Evolutionary conservation across 2,329 filamentous ascomycete genomes (phyloP), one percentile per base, ranked within the genome.

Genomic region (Drechslerella dactyloides): DNA sequence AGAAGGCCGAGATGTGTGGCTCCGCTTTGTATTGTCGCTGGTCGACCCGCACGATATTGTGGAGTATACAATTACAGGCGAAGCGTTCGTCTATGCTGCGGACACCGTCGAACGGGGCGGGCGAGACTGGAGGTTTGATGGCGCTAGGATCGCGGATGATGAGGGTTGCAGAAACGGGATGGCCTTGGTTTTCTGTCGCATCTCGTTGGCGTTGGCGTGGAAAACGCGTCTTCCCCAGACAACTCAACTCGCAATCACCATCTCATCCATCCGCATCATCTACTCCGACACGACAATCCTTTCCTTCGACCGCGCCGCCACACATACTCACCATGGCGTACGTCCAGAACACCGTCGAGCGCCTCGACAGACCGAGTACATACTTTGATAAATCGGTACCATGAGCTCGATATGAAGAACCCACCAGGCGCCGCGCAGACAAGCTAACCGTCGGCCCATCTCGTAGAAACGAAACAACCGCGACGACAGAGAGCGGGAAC

Each of bases 351-450:
- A 97, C 94, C 5, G 90, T 97, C 74, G 93, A 97, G 56, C 86
- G 94, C 73, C 86, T 99, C 74, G 94, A 99, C 81, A 90, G 89
- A 81, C 93, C 94, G 17, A 97, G 93, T 79, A 93, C 93, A 77
- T 99, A 99, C 82, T 96, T 93, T 78, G 75, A 85, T 87, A 74
- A 88, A 85, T 81, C 90, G 90, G 82, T 79, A 83, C 78, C 74
- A 65, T 59, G 17, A 33, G 15, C 11, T 27, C 21, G 24, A 40
- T 46, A 48, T 30, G 2, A 30, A n/a, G 37, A 30, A 46, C 17
- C 53, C 6, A 4, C 13, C 78, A 42, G 81, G 81, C n/a, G 76
- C 79, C 59, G 80, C 80, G n/a, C 81, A 82, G 8, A 35, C 17
- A 11, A 42, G 27, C 68, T 72, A 57, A 72, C 51, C 17, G 51